These are phyloP conservation scores for Atalantia buxifolia DNA, from an alignment of 345 rosid species.

Conservation along the genomic window DNA sequence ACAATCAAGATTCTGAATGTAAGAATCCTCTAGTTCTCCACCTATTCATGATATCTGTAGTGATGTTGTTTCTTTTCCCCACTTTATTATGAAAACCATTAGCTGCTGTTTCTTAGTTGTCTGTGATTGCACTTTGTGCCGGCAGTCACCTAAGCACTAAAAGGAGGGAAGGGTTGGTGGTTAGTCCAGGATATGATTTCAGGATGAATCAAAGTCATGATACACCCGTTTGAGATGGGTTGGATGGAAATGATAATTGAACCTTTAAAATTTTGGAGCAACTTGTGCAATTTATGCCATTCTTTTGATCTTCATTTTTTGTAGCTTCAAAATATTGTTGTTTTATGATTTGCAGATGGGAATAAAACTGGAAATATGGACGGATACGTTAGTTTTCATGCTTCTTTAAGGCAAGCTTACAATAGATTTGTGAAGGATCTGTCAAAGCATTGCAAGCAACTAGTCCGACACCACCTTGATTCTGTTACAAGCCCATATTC, in stretches of 20 bases:
- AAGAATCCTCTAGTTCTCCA: slow-evolving; percentile 27
- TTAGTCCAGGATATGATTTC: background rate
- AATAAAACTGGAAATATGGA: slow-evolving; percentile 69
- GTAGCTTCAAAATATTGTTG: background rate
- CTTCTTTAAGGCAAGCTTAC: slow-evolving; percentile 77
- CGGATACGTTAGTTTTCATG: slow-evolving; percentile 86
- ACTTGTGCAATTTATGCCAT: background rate
- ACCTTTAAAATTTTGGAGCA: background rate
- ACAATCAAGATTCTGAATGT: slow-evolving; percentile 61
- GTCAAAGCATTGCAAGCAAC: slow-evolving; percentile 82
- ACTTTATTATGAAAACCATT: background rate
- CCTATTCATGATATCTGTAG: background rate
- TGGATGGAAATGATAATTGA: background rate
- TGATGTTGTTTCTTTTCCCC: background rate
- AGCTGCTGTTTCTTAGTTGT: background rate
- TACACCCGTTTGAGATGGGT: background rate
- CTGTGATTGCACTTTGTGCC: too few species aligned
- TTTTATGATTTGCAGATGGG: slow-evolving; percentile 49
- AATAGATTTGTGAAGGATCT: slow-evolving; percentile 68
- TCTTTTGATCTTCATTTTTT: background rate
- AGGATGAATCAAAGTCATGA: background rate
- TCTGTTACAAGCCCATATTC: slow-evolving; percentile 96
- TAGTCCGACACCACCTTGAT: slow-evolving; percentile 91
- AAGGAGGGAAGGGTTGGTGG: too few species aligned
- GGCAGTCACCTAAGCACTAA: too few species aligned